Evolutionary conservation across 805 yeast species (phyloP), one percentile per base, ranked within the genome.

Genomic region (Metschnikowia gruessii): DNA sequence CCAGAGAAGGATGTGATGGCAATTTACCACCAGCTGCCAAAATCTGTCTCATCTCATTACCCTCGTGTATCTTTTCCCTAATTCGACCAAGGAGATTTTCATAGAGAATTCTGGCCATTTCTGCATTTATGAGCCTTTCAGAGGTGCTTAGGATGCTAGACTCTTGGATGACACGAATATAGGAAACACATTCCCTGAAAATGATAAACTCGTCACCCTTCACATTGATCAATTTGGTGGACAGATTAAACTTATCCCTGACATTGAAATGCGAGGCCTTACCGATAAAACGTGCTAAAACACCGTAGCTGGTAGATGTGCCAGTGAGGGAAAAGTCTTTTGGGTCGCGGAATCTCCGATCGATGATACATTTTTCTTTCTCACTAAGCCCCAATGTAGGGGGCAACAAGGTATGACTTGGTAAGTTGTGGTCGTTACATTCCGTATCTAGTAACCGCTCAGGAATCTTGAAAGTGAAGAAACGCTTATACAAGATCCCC

Each of bases 401-500:
- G 0, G 73, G 74, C 31, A 70, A 49, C 28, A 58, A 58, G 11
- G 65, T 61, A 50, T 71, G 76, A 22, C 53, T 54, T 2, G 58
- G 45, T 32, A 65, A 51, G 44, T 57, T 56, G 45, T 68, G 69
- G 33, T 59, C 65, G 21, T 57, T 56, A 47, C 75, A 70, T 51
- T 67, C 68, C 1, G 67, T 57, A 50, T 72, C 76, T 48, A 72
- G 57, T 22, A 71, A 52, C 13, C 56, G 55, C 12, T 56, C 55
- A 1, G 76, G 76, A 41, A 71, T 62, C 45, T 65, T 67, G 55
- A 72, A 72, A 2, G 73, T 70, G 57, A 72, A 72, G 46, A 66
- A 69, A 13, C 75, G 56, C 54, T 72, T 72, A 52, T 67, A 69
- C 26, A 15, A 26, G 22, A 36, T 39, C 3, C 58, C 56, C 0